Base-by-base conservation (phyloP, 805 yeast species). In the Myxozyma neotropica region DNA sequence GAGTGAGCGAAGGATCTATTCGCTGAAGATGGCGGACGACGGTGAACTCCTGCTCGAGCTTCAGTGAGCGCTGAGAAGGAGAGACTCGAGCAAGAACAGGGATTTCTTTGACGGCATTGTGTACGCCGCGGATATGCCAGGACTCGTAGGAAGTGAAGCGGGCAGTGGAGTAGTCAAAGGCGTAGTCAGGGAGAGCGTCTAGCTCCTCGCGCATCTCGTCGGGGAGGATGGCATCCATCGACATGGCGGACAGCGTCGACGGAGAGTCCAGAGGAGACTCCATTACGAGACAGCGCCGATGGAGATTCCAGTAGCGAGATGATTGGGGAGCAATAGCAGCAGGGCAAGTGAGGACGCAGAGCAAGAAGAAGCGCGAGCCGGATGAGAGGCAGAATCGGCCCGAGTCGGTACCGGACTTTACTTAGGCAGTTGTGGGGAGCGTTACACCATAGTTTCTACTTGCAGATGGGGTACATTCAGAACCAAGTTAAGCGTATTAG, bases 41-140 rank as follows among this genome's bases (percentile, higher is more conserved):
- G 21, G 65, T 48, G 39, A 55, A 62, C 39, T 62, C 66, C 45
- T 62, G 66, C 49, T 62, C 66, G 17, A 62, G 61, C 7, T 59
- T 43, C 10, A 62, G 61, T 21, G 66, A 35, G 19, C 57, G 50
- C 39, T 17, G 31, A 12, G 62, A 58, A 13, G 42, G 56, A 29
- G 66, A 60, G 12, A 62, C 53, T 33, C 66, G 56, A 15, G 66
- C 66, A 3, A 55, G 46, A 12, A 62, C 56, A 15, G 59, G 58
- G 13, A 46, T 45, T 13, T 58, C 60, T 15, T 57, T 19, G 36
- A 62, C 54, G 35, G 35, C 26, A 36, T 42, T 17, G 53, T 59
- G 66, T 2, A 33, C 27, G 8, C 64, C 66, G 19, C 21, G 33
- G 17, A 62, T 38, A 33, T 60, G 65, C 66, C 66, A 62, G 40